A percentile compares a stretch with the other conserved stretches of the same genome.
These are phyloP conservation scores for Candida nemodendra DNA, from an alignment of 805 yeast genomes.

Conservation along the genomic window DNA sequence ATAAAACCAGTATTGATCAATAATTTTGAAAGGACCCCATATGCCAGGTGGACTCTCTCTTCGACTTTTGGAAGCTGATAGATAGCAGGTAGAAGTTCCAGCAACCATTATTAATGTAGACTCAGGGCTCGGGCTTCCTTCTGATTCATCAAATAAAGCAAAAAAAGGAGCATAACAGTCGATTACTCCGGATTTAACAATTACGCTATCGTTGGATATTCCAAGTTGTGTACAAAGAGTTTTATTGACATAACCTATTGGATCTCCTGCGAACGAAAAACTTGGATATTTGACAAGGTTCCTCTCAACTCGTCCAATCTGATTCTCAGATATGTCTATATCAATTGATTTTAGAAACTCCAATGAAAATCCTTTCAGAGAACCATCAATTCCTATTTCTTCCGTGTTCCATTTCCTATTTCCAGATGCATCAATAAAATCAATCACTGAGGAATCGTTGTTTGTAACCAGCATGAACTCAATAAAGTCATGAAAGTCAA, in stretches of 20 bases:
- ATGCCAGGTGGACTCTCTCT: conserved; percentile 37
- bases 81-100: conserved; percentile 61
- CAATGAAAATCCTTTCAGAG: conserved; percentile 49
- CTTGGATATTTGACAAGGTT: conserved; percentile 11
- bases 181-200: conserved; percentile 49
- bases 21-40: conserved; percentile 59
- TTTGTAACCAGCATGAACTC: conserved; percentile 28
- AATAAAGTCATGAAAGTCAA: conserved; percentile 52
- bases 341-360: conserved; percentile 13
- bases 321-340: conserved; percentile 13
- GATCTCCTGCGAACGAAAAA: conserved; percentile 34
- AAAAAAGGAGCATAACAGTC: conserved; percentile 62
- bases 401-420: conserved; percentile 3
- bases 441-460: conserved; percentile 17
- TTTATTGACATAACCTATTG: conserved; percentile 20
- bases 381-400: conserved; percentile 51
- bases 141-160: conserved; percentile 20
- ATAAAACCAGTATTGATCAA: conserved; percentile 36
- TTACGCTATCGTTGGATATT: conserved; percentile 3
- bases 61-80: conserved; percentile 29
- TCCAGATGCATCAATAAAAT: neutral
- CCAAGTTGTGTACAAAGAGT: conserved; percentile 6
- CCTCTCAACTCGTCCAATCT: conserved; percentile 33
- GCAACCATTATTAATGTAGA: conserved; percentile 49
- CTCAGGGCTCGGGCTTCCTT: conserved; percentile 4